Percentiles rank a stretch among this genome's conserved stretches.
These are phyloP conservation scores for Stachybotrys chartarum DNA, from an alignment of 2,329 filamentous ascomycete species.

Conservation along the genomic window DNA sequence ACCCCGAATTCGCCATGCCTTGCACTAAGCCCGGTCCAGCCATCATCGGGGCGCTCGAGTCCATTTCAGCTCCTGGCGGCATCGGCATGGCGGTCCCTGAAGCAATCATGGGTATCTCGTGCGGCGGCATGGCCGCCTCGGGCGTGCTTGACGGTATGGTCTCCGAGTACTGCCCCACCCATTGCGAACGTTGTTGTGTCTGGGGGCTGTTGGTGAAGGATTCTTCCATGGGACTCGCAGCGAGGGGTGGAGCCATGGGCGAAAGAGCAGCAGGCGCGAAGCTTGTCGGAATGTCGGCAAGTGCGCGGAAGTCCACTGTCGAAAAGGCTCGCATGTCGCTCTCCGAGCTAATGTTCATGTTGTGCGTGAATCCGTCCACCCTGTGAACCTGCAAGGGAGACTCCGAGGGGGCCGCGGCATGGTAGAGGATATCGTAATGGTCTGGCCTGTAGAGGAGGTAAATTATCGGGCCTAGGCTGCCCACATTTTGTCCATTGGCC, in stretches of 20 bases:
- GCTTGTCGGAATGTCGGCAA: conserved; percentile 37
- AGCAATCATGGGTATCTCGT: conserved; percentile 21
- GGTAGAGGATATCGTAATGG: conserved; percentile 92
- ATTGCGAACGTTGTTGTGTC: conserved; percentile 25
- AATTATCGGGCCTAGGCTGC: conserved; percentile 42
- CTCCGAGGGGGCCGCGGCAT: conserved; percentile 7
- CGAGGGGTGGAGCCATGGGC: conserved; percentile 22
- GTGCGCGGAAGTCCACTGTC: conserved; percentile 32
- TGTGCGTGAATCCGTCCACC: conserved; percentile 38
- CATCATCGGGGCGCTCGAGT: conserved; percentile 6
- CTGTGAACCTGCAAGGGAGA: conserved; percentile 46
- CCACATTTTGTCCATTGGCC: conserved; percentile 35
- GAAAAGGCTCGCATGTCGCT: conserved; percentile 32
- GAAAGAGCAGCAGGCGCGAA: conserved; percentile 24
- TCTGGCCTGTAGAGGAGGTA: conserved; percentile 62
- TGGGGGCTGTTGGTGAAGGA: conserved; percentile 19
- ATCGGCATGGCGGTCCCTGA: conserved; percentile 16
- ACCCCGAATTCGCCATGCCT: conserved; percentile 11
- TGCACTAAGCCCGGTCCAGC: conserved; percentile 2
- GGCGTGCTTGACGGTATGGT: conserved; percentile 12
- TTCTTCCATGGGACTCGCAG: conserved; percentile 15
- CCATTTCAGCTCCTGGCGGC: conserved; percentile 4
- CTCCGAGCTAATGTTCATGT: conserved; percentile 34
- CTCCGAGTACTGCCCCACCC: conserved; percentile 26
- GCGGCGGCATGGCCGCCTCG: conserved; percentile 7